Base-by-base conservation (phyloP, 306 rosid species). In the Quillaja saponaria region DNA sequence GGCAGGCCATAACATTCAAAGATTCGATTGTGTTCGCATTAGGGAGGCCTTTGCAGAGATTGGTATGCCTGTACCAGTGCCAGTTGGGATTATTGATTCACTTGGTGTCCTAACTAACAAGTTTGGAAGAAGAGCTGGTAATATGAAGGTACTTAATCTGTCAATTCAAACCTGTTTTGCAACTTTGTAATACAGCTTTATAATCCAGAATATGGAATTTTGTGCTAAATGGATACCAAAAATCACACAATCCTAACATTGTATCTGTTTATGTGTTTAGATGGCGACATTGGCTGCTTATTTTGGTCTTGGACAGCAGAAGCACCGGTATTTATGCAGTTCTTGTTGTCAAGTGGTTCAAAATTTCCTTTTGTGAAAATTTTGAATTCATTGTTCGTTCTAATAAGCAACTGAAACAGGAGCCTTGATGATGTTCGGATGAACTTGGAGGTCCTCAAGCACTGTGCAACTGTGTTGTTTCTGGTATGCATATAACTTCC, bases 391-490 rank as follows among this genome's bases (percentile, higher is more conserved):
- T 33, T 51, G 17, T 11, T 51, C 6, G 55, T 51, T 13, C 8
- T 49, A 35, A 25, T 8, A n/a, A n/a, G n/a, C n/a, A n/a, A n/a
- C n/a, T 63, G 56, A 58, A 31, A 52, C 83, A 91, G 99, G 81
- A 94, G 99, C 69, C 86, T 94, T 20, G 99, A 94, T 56, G 99
- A 94, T 61, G 99, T 89, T 61, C 85, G 99, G n/a, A 89, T 94
- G 99, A 94, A 94, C 67, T 74, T 94, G 79, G 99, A 94, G 80
- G 97, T 94, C 20, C 77, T 94, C 67, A 94, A 92, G 81, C 77
- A 89, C 16, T 94, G 99, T 55, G 99, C 99, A 13, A 94, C 97
- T 1, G 99, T 89, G 63, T 76, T 94, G 8, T 86, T 94, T 74
- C 71, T 94, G 96, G 99, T 92, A 77, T 41, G 75, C 7, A 60